A percentile compares a stretch with the other conserved stretches of the same genome.
Conservation (phyloP, 2,329 filamentous ascomycete species). For the Xylaria sp. region DNA sequence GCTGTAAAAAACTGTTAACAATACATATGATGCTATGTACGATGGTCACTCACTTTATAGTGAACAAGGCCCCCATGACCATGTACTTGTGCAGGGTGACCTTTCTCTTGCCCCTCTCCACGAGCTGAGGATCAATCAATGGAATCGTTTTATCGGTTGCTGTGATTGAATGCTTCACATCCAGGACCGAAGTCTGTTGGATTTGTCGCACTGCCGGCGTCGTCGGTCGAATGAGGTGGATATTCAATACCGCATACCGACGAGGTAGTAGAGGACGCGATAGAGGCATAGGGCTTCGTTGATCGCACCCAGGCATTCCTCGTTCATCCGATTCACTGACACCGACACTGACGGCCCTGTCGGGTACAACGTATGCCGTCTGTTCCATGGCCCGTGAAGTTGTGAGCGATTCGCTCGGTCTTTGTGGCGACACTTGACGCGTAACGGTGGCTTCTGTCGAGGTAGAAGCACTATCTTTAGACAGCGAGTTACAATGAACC, state of each 20-base stretch:
- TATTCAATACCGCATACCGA: background rate
- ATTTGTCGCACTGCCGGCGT: background rate
- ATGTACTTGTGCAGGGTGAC: constrained; percentile 22
- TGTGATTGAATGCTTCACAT: constrained; percentile 9
- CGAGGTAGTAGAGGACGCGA: background rate
- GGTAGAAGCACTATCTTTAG: background rate
- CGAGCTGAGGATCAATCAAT: constrained; percentile 17
- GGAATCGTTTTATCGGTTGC: constrained; percentile 19
- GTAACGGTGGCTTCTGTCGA: constrained; percentile 1
- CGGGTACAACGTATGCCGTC: background rate
- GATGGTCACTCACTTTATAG: constrained; percentile 19
- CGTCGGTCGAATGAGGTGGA: background rate
- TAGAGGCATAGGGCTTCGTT: background rate
- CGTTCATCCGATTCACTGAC: background rate
- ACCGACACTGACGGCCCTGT: background rate
- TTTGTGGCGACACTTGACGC: background rate
- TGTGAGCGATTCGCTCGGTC: background rate
- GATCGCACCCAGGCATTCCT: background rate
- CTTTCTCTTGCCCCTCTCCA: constrained; percentile 24
- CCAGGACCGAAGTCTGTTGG: background rate
- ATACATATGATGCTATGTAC: background rate
- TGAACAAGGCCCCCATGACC: constrained; percentile 14
- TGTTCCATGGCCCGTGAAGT: too few relatives aligned
- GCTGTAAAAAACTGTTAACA: constrained; percentile 14
- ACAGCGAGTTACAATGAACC: background rate